Percentiles rank a stretch among this genome's conserved stretches.
Conservation (phyloP, 805 yeast genomes). For the Ogataea ganodermae region DNA sequence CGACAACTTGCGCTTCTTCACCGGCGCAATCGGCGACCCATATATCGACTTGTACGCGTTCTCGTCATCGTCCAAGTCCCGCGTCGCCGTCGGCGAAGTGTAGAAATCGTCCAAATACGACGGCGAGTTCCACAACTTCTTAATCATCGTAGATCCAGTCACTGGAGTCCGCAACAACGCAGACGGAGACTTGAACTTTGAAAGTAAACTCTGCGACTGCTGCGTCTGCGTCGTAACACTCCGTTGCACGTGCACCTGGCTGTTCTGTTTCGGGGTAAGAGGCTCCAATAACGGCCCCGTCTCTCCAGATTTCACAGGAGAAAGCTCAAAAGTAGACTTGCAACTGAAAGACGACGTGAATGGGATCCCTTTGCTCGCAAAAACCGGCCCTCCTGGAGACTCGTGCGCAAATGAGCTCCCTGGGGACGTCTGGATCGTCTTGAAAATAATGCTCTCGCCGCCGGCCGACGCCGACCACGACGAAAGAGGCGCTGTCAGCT, state of each 20-base stretch:
- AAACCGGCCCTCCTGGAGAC: slow-evolving; percentile 27
- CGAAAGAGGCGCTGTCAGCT: slow-evolving; percentile 41
- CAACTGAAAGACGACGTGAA: slow-evolving; percentile 70
- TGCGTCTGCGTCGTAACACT: slow-evolving; percentile 16
- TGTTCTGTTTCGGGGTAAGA: slow-evolving; percentile 48
- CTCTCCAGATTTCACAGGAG: slow-evolving; percentile 58
- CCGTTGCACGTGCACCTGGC: slow-evolving; percentile 15
- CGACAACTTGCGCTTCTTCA: slow-evolving; percentile 23
- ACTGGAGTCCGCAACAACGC: slow-evolving; percentile 25
- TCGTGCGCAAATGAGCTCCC: slow-evolving; percentile 28
- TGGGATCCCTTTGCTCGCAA: slow-evolving; percentile 43
- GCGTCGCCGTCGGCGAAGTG: slow-evolving; percentile 45
- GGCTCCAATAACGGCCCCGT: slow-evolving; percentile 71
- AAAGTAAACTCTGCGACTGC: slow-evolving; percentile 13
- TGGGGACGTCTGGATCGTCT: slow-evolving; percentile 38
- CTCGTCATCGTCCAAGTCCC: slow-evolving; percentile 31
- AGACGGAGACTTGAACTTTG: slow-evolving; percentile 34
- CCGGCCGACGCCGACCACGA: slow-evolving; percentile 44
- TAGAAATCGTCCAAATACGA: slow-evolving; percentile 68
- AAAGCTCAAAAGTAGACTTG: slow-evolving; percentile 61
- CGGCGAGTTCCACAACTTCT: slow-evolving; percentile 65
- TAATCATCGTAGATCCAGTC: slow-evolving; percentile 40
- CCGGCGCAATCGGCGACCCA: slow-evolving; percentile 38
- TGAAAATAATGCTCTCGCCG: slow-evolving; percentile 38
- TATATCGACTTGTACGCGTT: slow-evolving; percentile 30